These are phyloP conservation scores for Kazachstania sp. DNA, from an alignment of 1,139 yeast genomes.

Conservation along the genomic window DNA sequence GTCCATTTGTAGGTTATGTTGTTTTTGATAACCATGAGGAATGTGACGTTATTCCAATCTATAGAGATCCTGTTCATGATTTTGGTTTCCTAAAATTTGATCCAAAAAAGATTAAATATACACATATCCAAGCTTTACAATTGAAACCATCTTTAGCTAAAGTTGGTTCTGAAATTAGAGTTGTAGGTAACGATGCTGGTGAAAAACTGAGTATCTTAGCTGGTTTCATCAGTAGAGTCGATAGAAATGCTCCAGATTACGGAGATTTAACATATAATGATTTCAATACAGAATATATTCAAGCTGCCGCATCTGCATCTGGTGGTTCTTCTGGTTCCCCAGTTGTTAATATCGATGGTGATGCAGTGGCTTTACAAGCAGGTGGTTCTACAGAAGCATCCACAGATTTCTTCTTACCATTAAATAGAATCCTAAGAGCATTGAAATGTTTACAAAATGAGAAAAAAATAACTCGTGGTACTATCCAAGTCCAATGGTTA, in stretches of 20 bases:
- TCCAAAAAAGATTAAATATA: constrained; percentile 62
- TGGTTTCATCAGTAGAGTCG: constrained; percentile 83
- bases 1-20: constrained; percentile 85
- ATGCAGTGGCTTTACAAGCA: constrained; percentile 87
- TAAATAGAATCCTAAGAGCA: constrained; percentile 76
- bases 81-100: constrained; percentile 75
- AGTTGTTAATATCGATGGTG: constrained; percentile 77
- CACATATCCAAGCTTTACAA: constrained; percentile 57
- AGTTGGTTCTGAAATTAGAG: constrained; percentile 87
- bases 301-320: constrained; percentile 92
- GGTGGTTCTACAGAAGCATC: constrained; percentile 91
- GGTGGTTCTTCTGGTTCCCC: constrained; percentile 97
- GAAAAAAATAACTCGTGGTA: constrained; percentile 63
- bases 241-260: constrained; percentile 91
- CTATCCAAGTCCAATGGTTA: constrained; percentile 86
- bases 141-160: constrained; percentile 75
- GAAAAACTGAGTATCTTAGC: constrained; percentile 82
- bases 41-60: constrained; percentile 74
- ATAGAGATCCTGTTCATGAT: constrained; percentile 80
- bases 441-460: constrained; percentile 58
- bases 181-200: constrained; percentile 95
- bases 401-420: constrained; percentile 85
- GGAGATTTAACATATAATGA: constrained; percentile 87
- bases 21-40: constrained; percentile 94
- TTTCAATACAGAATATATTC: constrained; percentile 91